Conservation (phyloP, 306 rosid species). For the Carpinus viminea region DNA sequence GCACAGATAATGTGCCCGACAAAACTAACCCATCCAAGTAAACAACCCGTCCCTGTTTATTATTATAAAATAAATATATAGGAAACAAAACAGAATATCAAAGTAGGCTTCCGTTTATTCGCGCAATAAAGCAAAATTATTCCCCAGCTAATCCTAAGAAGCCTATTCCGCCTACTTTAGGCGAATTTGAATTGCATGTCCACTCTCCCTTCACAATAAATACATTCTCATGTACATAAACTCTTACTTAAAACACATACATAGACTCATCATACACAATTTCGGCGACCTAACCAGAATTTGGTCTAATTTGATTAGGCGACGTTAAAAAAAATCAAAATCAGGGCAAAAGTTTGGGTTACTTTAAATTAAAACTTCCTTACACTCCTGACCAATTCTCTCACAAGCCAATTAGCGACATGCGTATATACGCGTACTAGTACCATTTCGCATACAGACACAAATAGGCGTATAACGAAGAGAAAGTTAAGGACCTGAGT, state of each 20-base stretch:
- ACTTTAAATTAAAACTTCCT: not conserved
- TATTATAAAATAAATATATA: not conserved
- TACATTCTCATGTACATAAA: not conserved
- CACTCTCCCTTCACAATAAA: too few species aligned
- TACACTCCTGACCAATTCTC: constrained; percentile 3
- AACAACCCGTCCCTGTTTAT: not conserved
- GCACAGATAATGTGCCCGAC: not conserved
- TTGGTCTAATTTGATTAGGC: too few species aligned
- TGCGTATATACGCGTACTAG: not conserved
- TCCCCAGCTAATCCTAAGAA: not conserved
- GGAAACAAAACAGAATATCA: not conserved
- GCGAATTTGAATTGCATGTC: not conserved
- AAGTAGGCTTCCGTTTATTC: not conserved
- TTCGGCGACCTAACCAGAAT: not conserved
- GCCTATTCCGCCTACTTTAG: not conserved
- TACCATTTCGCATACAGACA: not conserved
- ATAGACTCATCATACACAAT: not conserved
- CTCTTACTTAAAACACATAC: not conserved
- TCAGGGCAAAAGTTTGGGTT: not conserved
- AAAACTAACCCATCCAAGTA: not conserved
- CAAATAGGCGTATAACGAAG: not conserved
- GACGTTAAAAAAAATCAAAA: not conserved
- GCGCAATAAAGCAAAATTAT: not conserved
- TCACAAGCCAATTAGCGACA: not conserved
- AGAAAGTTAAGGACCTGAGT: constrained; percentile 63